A percentile compares a stretch with the other conserved stretches of the same genome.
These are phyloP conservation scores for Articulospora tetracladia DNA, from an alignment of 495 filamentous ascomycete genomes.

Conservation along the genomic window DNA sequence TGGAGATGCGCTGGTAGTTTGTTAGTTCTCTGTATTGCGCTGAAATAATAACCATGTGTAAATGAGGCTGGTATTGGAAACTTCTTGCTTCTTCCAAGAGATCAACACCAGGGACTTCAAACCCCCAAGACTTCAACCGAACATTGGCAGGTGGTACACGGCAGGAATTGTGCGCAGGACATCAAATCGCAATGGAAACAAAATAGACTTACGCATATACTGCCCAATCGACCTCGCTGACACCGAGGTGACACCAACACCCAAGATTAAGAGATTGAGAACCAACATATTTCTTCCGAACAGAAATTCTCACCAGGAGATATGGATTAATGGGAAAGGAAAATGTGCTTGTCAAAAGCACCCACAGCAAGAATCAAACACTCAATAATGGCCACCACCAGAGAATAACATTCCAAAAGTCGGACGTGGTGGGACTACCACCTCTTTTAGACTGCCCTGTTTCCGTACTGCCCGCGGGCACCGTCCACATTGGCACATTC, in stretches of 20 bases:
- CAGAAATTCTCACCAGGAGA: conserved; percentile 12
- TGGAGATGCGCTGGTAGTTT: background rate
- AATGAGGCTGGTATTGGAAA: background rate
- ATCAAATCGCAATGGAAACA: background rate
- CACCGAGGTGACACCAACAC: background rate
- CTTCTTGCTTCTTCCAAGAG: background rate
- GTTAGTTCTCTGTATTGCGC: background rate
- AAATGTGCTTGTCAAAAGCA: background rate
- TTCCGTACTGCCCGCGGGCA: no score
- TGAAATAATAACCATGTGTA: no score
- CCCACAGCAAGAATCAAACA: background rate
- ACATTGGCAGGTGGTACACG: background rate
- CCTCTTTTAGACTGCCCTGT: background rate
- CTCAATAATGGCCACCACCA: background rate
- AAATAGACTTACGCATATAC: conserved; percentile 3
- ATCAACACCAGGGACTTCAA: background rate
- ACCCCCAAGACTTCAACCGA: background rate
- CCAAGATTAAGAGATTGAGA: conserved; percentile 6
- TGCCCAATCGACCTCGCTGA: background rate
- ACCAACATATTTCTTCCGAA: conserved; percentile 1
- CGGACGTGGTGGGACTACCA: background rate
- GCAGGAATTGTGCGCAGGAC: no score
- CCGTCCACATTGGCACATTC: background rate
- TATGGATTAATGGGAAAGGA: background rate
- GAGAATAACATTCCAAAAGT: background rate